phyloP scores from a whole-genome alignment of 495 filamentous ascomycete genomes.

The Platismatia glauca region DNA sequence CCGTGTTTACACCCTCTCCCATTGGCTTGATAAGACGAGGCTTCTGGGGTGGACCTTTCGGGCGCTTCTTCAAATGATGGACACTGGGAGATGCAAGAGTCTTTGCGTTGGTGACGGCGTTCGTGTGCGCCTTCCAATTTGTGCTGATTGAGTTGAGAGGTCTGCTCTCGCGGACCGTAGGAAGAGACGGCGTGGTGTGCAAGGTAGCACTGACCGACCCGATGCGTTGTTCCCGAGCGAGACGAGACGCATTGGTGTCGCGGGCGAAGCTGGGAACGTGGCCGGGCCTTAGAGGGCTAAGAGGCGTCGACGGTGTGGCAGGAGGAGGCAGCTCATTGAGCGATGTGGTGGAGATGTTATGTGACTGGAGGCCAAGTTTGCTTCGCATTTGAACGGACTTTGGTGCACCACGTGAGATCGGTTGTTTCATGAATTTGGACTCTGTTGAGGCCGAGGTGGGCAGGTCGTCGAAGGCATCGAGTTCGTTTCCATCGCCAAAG shows the following conservation, averaged over 20 bases:
- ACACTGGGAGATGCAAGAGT: constrained; percentile 26
- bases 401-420: constrained; percentile 60
- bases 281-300: constrained; percentile 39
- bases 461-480: constrained; percentile 90
- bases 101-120: constrained; percentile 32
- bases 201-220: constrained; percentile 43
- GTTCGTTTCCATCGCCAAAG: constrained; percentile 86
- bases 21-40: constrained; percentile 67
- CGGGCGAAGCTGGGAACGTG: constrained; percentile 77
- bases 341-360: constrained; percentile 29
- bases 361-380: constrained; percentile 50
- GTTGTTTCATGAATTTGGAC: constrained; percentile 71
- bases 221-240: constrained; percentile 77
- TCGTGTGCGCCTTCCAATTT: constrained; percentile 71
- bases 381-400: constrained; percentile 47
- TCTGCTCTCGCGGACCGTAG: constrained; percentile 39
- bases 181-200: constrained; percentile 20
- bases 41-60: constrained; percentile 44
- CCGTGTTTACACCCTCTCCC: constrained; percentile 48
- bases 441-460: constrained; percentile 80
- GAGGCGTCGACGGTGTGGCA: constrained; percentile 45
- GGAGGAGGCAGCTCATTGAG: constrained; percentile 48
- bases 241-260: constrained; percentile 83
- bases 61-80: constrained; percentile 47
- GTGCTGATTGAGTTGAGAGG: constrained; percentile 57